Conservation (phyloP, 164 flowering plant species). For the Akebia trifoliata region DNA sequence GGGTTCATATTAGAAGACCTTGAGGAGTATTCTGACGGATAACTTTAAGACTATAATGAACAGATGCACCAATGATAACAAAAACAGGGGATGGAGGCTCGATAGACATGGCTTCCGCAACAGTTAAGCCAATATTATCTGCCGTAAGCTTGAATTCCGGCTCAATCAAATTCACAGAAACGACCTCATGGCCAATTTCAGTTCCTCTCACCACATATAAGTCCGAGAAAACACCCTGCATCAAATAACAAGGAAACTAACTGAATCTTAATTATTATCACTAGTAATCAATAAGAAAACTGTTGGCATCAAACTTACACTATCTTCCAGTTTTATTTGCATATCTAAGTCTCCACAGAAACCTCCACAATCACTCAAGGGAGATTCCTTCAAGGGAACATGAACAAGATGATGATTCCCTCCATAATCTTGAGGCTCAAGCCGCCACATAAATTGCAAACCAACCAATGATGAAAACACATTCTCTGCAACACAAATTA, state of each 20-base stretch:
- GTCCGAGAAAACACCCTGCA: conserved; percentile 84
- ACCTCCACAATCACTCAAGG: conserved; percentile 89
- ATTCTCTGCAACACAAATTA: conserved; percentile 56
- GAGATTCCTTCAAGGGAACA: conserved; percentile 87
- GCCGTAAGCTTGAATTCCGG: conserved; percentile 47
- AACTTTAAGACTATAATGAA: conserved; percentile 63
- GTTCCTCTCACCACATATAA: conserved; percentile 72
- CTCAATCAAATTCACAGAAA: conserved; percentile 74
- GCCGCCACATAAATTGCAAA: conserved; percentile 73
- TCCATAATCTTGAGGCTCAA: conserved; percentile 58
- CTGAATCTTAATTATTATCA: background rate
- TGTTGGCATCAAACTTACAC: conserved; percentile 39
- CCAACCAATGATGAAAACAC: conserved; percentile 92
- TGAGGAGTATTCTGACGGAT: conserved; percentile 72
- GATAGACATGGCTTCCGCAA: conserved; percentile 95
- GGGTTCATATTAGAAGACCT: conserved; percentile 33
- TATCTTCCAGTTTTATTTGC: conserved; percentile 77
- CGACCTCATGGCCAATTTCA: conserved; percentile 80
- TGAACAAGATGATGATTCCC: conserved; percentile 70
- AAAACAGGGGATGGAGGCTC: conserved; percentile 91
- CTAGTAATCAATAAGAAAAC: background rate
- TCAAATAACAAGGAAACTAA: conserved; percentile 4
- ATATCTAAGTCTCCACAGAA: conserved; percentile 74
- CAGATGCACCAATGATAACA: conserved; percentile 66
- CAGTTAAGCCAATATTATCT: conserved; percentile 75